phyloP scores from a whole-genome alignment of 2,329 filamentous ascomycete genomes.

The Neocucurbitaria cava region DNA sequence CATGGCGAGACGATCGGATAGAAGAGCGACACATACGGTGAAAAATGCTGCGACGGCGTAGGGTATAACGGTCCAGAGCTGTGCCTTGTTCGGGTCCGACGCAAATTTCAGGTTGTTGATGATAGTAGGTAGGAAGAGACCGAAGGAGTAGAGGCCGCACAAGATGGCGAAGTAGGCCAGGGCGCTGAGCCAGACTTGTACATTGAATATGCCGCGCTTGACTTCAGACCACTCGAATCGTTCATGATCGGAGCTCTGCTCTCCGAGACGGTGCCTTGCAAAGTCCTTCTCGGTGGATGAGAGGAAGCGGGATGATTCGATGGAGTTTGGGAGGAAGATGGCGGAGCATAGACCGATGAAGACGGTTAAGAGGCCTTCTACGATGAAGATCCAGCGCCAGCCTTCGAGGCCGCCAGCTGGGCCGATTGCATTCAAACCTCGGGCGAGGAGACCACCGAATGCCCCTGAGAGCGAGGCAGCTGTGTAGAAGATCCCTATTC shows the following conservation, averaged over 20 bases:
- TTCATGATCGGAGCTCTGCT: slow-evolving; percentile 50
- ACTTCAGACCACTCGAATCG: slow-evolving; percentile 69
- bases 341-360: slow-evolving; percentile 60
- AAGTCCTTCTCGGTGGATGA: slow-evolving; percentile 60
- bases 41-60: slow-evolving; percentile 67
- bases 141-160: slow-evolving; percentile 68
- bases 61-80: slow-evolving; percentile 69
- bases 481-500: slow-evolving; percentile 73
- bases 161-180: slow-evolving; percentile 66
- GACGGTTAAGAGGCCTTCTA: slow-evolving; percentile 65
- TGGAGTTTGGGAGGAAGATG: slow-evolving; percentile 63
- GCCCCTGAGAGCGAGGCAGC: slow-evolving; percentile 70
- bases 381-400: slow-evolving; percentile 70
- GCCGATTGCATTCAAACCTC: slow-evolving; percentile 67
- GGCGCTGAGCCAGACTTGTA: slow-evolving; percentile 69
- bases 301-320: slow-evolving; percentile 63
- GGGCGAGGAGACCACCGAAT: slow-evolving; percentile 68
- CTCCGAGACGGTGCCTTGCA: slow-evolving; percentile 56
- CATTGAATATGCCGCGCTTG: slow-evolving; percentile 64
- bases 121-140: slow-evolving; percentile 71
- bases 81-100: slow-evolving; percentile 63
- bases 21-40: slow-evolving; percentile 60
- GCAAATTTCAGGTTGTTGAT: slow-evolving; percentile 64
- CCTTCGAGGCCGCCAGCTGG: slow-evolving; percentile 60
- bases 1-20: slow-evolving; percentile 67